Percentiles rank a stretch among this genome's conserved stretches.
These are phyloP conservation scores for Chrysanthemum seticuspe DNA, from an alignment of 129 eudicot species.

Conservation along the genomic window DNA sequence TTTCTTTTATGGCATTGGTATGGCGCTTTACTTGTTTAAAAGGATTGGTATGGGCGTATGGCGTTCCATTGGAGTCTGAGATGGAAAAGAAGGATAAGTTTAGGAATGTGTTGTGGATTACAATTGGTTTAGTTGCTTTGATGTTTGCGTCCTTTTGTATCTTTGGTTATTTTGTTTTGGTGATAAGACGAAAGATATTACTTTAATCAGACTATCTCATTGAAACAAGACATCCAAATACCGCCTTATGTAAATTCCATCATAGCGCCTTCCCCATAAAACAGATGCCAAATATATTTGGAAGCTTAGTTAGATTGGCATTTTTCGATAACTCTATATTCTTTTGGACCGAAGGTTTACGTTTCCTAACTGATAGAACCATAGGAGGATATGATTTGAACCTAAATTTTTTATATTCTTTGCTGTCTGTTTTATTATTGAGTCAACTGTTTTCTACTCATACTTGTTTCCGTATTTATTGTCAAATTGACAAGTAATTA, in stretches of 20 bases:
- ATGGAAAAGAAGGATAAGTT: conserved; percentile 57
- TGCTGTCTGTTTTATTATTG: background rate
- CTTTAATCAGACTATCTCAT: conserved; percentile 6
- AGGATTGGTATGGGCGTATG: conserved; percentile 63
- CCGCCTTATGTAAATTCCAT: conserved; percentile 29
- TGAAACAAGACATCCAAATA: too few relatives aligned
- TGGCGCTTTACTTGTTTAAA: conserved; percentile 72
- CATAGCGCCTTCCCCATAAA: conserved; percentile 1
- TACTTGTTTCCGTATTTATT: background rate
- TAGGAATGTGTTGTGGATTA: conserved; percentile 48
- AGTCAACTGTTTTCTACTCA: background rate
- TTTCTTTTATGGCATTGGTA: conserved; percentile 67
- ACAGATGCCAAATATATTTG: background rate
- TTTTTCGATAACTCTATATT: too few relatives aligned
- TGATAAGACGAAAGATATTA: conserved; percentile 70
- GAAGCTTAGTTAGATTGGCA: too few relatives aligned
- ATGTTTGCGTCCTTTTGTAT: conserved; percentile 65
- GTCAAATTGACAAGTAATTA: conserved; percentile 3
- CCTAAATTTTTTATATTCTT: too few relatives aligned
- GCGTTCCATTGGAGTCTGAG: conserved; percentile 75
- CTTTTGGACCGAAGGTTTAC: too few relatives aligned
- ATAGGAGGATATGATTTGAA: conserved; percentile 6
- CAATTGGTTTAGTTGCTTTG: conserved; percentile 54
- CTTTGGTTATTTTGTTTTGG: conserved; percentile 90
- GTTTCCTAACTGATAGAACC: background rate